Conservation (phyloP, 306 rosid species). For the Sicyos edulis region DNA sequence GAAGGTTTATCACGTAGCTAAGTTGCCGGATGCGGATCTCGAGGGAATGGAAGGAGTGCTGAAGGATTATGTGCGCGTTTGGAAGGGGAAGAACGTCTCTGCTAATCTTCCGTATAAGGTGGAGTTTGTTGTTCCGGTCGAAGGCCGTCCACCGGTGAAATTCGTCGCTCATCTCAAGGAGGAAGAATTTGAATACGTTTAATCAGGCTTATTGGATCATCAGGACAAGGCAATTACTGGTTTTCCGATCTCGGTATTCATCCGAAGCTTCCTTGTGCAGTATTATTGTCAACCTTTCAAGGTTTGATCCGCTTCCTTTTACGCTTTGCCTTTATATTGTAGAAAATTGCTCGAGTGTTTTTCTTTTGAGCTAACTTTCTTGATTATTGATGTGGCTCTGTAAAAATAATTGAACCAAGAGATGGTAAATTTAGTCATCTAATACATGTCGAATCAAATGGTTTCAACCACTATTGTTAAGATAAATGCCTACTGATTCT, state of each 20-base stretch:
- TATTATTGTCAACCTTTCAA: neutral
- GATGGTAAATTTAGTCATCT: neutral
- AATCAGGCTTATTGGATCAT: neutral
- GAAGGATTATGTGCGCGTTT: constrained; percentile 70
- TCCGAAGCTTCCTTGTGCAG: constrained; percentile 17
- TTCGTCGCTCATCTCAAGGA: constrained; percentile 87
- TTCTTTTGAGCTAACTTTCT: neutral
- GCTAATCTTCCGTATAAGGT: constrained; percentile 85
- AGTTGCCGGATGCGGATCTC: constrained; percentile 58
- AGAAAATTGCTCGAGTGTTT: constrained; percentile 1
- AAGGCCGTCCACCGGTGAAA: constrained; percentile 73
- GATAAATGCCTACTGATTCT: constrained; percentile 1
- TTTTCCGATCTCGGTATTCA: constrained; percentile 5
- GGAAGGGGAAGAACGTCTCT: constrained; percentile 86
- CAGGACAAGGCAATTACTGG: too few species aligned
- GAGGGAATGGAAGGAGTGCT: constrained; percentile 66
- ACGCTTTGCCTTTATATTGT: constrained; percentile 9
- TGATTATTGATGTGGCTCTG: constrained; percentile 6
- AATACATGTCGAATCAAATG: constrained; percentile 5
- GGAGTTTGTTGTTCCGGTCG: constrained; percentile 51
- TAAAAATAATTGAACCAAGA: neutral
- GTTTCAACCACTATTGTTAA: neutral
- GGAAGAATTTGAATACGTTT: constrained; percentile 72
- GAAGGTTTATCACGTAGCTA: constrained; percentile 83
- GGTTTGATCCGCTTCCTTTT: constrained; percentile 11